phyloP scores from a whole-genome alignment of 2,329 filamentous ascomycete species.

The Cercospora citrullina region DNA sequence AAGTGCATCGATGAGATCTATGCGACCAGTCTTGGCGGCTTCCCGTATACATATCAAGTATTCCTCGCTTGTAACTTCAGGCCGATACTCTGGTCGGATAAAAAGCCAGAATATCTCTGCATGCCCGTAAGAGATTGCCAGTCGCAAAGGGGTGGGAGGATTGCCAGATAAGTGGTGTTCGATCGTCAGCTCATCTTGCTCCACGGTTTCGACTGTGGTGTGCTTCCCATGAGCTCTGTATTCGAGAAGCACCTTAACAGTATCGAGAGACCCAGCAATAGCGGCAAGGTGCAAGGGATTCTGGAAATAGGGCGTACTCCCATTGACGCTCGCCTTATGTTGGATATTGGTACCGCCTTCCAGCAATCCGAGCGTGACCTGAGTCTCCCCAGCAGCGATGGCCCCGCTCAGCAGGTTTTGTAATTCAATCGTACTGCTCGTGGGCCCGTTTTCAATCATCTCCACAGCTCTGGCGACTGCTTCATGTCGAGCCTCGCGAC shows the following conservation, averaged over 20 bases:
- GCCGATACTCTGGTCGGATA: background rate
- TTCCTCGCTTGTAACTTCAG: slow-evolving; percentile 1
- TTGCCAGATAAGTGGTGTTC: background rate
- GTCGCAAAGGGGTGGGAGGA: background rate
- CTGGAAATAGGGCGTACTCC: slow-evolving; percentile 8
- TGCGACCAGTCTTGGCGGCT: slow-evolving; percentile 6
- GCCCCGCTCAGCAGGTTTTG: slow-evolving; percentile 14
- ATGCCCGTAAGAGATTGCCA: slow-evolving; percentile 3
- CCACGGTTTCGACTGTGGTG: background rate
- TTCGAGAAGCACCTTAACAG: slow-evolving; percentile 1
- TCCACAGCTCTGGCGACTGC: background rate
- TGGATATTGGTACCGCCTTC: background rate
- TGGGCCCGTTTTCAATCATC: background rate
- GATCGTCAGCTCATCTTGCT: no score
- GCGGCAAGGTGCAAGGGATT: slow-evolving; percentile 11
- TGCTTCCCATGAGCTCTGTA: background rate
- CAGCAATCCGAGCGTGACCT: background rate
- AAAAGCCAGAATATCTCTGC: slow-evolving; percentile 7
- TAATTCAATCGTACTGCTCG: background rate
- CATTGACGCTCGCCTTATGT: background rate
- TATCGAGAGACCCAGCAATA: background rate
- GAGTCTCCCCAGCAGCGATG: background rate
- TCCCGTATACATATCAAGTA: slow-evolving; percentile 1
- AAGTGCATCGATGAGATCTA: slow-evolving; percentile 10
- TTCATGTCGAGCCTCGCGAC: background rate